phyloP scores from a whole-genome alignment of 148 eudicot species.

The Simmondsia chinensis region DNA sequence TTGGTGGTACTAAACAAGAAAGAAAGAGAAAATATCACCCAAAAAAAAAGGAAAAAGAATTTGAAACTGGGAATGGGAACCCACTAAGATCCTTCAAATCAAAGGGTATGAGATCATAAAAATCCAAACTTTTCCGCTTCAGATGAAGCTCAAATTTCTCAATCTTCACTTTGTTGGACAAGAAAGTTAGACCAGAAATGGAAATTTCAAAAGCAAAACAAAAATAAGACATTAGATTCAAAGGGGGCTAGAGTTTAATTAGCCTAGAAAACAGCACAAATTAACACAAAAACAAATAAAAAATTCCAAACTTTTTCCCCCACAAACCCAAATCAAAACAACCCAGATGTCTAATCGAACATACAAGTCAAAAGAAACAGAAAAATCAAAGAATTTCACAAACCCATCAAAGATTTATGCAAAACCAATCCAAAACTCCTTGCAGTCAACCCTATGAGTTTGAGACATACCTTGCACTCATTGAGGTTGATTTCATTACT shows the following conservation, averaged over 20 bases:
- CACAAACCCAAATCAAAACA: background rate
- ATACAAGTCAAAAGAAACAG: background rate
- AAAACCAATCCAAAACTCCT: background rate
- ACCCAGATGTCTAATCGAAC: background rate
- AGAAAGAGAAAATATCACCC: background rate
- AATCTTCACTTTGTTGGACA: constrained; percentile 11
- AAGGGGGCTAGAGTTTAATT: too few species aligned
- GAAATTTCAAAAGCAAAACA: constrained; percentile 8
- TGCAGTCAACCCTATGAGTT: background rate
- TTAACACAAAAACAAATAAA: background rate
- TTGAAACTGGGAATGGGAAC: too few species aligned
- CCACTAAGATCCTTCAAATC: constrained; percentile 11
- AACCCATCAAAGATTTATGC: constrained; percentile 3
- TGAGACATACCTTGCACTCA: constrained; percentile 29
- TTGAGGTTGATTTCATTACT: constrained; percentile 34
- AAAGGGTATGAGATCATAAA: constrained; percentile 1
- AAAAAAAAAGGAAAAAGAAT: background rate
- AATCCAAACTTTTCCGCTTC: background rate
- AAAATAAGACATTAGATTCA: too few species aligned
- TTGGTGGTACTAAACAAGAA: constrained; percentile 3
- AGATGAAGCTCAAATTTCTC: constrained; percentile 4
- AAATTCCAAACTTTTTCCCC: too few species aligned
- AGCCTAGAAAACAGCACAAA: too few species aligned
- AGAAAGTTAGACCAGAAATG: constrained; percentile 14
- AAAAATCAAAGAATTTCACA: background rate